Evolutionary conservation across 116 monocot species (phyloP).

Genomic region (Trichopus zeylanicus): DNA sequence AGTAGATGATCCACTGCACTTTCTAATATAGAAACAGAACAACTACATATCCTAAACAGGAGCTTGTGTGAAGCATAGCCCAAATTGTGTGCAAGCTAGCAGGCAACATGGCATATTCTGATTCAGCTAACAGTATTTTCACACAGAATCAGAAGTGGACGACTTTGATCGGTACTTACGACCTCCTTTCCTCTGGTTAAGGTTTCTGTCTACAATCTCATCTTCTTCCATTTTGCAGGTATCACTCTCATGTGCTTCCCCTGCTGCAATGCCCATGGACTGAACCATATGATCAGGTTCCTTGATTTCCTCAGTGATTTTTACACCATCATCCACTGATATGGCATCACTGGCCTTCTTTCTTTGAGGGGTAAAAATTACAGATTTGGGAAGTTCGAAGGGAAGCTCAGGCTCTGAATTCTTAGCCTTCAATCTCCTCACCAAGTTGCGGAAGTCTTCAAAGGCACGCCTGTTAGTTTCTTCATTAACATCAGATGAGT

Average conservation of each 20-base stretch:
- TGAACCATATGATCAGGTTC: conserved; percentile 2
- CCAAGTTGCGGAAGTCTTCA: conserved; percentile 42
- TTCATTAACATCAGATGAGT: conserved; percentile 31
- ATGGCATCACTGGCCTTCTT: conserved; percentile 44
- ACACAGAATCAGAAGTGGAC: conserved; percentile 4
- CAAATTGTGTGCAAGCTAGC: no score
- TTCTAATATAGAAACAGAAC: no score
- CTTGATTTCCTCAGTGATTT: conserved; percentile 1
- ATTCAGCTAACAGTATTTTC: not conserved
- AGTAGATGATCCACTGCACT: no score
- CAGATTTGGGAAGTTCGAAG: conserved; percentile 49
- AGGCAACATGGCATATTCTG: no score
- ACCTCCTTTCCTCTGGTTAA: conserved; percentile 5
- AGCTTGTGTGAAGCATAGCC: no score
- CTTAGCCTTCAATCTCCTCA: conserved; percentile 27
- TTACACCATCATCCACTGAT: conserved; percentile 21
- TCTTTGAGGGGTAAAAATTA: conserved; percentile 58
- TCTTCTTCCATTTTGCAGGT: conserved; percentile 27
- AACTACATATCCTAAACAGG: no score
- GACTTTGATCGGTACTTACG: conserved; percentile 30
- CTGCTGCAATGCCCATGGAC: conserved; percentile 27
- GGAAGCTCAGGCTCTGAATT: conserved; percentile 19
- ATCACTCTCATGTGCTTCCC: conserved; percentile 29
- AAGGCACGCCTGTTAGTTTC: conserved; percentile 54
- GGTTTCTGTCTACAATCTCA: not conserved